A percentile compares a stretch with the other conserved stretches of the same genome.
Evolutionary conservation across 2,329 filamentous ascomycete genomes (phyloP).

Genomic region (Ophiostoma tasmaniense): DNA sequence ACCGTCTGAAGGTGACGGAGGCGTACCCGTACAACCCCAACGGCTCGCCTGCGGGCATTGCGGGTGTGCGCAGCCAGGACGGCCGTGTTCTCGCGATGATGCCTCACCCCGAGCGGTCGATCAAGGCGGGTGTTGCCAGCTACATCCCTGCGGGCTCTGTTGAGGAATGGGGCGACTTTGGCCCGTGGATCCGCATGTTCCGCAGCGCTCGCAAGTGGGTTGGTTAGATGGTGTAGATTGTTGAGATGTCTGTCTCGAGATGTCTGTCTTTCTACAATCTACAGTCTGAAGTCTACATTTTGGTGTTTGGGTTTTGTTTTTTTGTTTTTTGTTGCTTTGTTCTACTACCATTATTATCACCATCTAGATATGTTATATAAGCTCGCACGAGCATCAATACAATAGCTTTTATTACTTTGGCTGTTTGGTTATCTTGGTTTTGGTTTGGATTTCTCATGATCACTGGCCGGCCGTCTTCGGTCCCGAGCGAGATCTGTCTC

Average conservation of each 20-base stretch:
- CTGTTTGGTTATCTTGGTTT: too few species aligned
- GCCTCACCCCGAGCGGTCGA: conserved; percentile 88
- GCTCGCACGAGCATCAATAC: background rate
- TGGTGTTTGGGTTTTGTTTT: background rate
- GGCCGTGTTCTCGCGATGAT: conserved; percentile 81
- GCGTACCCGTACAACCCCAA: conserved; percentile 84
- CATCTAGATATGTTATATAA: background rate
- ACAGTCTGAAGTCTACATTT: background rate
- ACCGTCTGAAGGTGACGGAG: conserved; percentile 65
- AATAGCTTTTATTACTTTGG: background rate
- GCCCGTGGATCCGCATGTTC: conserved; percentile 81
- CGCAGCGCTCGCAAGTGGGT: conserved; percentile 84
- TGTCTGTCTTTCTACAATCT: background rate
- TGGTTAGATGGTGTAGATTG: conserved; percentile 46
- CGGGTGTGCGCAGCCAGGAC: conserved; percentile 67
- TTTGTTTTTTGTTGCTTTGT: background rate
- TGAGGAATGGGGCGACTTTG: conserved; percentile 68
- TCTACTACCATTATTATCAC: background rate
- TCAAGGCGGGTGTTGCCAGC: conserved; percentile 69
- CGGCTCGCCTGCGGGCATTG: conserved; percentile 72
- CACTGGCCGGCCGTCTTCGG: background rate
- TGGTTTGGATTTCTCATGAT: background rate
- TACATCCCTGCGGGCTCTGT: conserved; percentile 54
- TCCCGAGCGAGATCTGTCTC: background rate
- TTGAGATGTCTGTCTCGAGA: too few species aligned